These are phyloP conservation scores for Debaryomycetaceae sp. DNA, from an alignment of 1,139 yeast species.

Conservation along the genomic window DNA sequence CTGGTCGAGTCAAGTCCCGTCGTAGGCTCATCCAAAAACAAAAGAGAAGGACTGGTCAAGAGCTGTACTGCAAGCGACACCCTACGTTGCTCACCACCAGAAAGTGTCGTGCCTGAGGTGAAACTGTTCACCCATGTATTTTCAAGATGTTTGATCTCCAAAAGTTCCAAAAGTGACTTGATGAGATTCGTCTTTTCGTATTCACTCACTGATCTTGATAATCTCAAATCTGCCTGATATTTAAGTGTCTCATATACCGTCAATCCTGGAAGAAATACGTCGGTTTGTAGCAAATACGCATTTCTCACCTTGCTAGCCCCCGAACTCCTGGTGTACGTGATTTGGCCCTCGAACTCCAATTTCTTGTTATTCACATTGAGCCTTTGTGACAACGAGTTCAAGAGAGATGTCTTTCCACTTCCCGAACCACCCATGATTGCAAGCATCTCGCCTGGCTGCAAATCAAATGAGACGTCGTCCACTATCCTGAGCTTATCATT, in stretches of 20 bases:
- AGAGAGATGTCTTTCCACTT: slow-evolving; percentile 78
- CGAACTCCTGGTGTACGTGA: slow-evolving; percentile 16
- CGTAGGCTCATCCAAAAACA: slow-evolving; percentile 86
- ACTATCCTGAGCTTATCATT: slow-evolving; percentile 16
- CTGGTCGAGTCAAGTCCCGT: slow-evolving; percentile 84
- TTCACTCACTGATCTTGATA: slow-evolving; percentile 39
- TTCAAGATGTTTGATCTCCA: slow-evolving; percentile 61
- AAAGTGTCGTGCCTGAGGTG: slow-evolving; percentile 46
- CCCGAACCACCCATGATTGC: slow-evolving; percentile 88
- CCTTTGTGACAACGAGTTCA: slow-evolving; percentile 68
- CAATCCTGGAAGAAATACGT: slow-evolving; percentile 64
- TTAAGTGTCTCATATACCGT: slow-evolving; percentile 68
- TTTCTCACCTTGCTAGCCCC: slow-evolving; percentile 29
- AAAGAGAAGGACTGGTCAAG: slow-evolving; percentile 68
- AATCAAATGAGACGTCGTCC: slow-evolving; percentile 50
- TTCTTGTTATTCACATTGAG: slow-evolving; percentile 34
- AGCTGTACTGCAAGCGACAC: slow-evolving; percentile 77
- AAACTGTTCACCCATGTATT: slow-evolving; percentile 55
- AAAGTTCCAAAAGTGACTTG: slow-evolving; percentile 52
- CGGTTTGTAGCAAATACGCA: slow-evolving; percentile 79
- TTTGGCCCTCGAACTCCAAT: slow-evolving; percentile 29
- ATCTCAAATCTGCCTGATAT: slow-evolving; percentile 68
- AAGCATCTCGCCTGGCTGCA: slow-evolving; percentile 50
- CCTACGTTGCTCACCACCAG: slow-evolving; percentile 86
- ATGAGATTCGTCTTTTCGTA: slow-evolving; percentile 48